Percentiles rank a stretch among this genome's conserved stretches.
Conservation (phyloP, 2,329 filamentous ascomycete species). For the Laburnicola sp. region DNA sequence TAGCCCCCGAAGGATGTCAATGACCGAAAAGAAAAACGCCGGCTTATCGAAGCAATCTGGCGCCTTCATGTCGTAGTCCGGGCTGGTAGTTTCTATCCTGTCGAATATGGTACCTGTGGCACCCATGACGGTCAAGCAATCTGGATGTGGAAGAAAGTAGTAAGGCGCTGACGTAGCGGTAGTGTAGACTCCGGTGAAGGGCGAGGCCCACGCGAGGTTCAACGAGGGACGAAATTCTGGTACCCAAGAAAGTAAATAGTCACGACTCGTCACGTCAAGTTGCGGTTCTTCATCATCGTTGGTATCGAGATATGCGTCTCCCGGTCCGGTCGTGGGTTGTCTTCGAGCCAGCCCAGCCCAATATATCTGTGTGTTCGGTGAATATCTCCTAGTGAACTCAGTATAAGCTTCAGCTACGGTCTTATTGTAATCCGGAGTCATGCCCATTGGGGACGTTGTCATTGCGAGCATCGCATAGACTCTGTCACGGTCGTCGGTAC, state of each 20-base stretch:
- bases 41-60: not conserved
- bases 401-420: constrained; percentile 5
- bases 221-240: constrained; percentile 3
- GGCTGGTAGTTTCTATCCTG: not conserved
- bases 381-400: constrained; percentile 6
- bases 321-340: not conserved
- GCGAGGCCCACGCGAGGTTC: constrained; percentile 2
- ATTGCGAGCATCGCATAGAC: constrained; percentile 11
- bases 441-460: not conserved
- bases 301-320: not conserved
- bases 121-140: not conserved
- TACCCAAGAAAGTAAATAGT: constrained; percentile 10
- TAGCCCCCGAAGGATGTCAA: not conserved
- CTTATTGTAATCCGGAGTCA: constrained; percentile 4
- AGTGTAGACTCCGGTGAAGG: not conserved
- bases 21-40: not conserved
- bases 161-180: not conserved
- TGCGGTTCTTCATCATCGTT: not conserved
- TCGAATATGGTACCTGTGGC: not conserved
- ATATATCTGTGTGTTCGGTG: constrained; percentile 3
- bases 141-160: not conserved
- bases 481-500: constrained; percentile 8
- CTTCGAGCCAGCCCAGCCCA: constrained; percentile 1
- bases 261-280: constrained; percentile 1
- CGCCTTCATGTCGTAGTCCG: not conserved